Evolutionary conservation across 2,329 filamentous ascomycete species (phyloP).

Genomic region (Botryosphaeria dothidea): DNA sequence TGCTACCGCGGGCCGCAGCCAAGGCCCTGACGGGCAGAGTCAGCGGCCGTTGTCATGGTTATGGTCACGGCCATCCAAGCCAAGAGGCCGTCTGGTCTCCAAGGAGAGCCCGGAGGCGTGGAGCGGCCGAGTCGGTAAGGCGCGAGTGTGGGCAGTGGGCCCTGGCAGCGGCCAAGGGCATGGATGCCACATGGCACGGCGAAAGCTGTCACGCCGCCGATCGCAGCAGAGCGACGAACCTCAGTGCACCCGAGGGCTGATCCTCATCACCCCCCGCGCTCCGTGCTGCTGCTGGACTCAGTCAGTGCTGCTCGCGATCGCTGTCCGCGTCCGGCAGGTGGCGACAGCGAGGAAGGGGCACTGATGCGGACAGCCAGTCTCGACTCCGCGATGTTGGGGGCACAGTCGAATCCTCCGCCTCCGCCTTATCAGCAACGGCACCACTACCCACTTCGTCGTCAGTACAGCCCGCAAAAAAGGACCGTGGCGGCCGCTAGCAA

Average conservation of each 20-base stretch:
- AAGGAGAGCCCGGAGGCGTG: background rate
- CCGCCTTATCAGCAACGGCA: constrained; percentile 1
- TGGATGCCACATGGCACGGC: constrained; percentile 16
- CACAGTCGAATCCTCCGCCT: background rate
- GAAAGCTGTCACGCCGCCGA: background rate
- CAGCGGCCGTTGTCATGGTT: background rate
- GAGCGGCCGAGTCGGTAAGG: background rate
- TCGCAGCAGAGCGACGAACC: background rate
- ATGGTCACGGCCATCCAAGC: too few species aligned
- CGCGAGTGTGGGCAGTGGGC: background rate
- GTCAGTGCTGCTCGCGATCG: background rate
- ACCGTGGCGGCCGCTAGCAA: background rate
- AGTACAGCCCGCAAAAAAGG: background rate
- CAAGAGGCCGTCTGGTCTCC: background rate
- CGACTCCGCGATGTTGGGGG: background rate
- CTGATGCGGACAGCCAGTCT: background rate
- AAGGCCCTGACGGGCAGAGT: background rate
- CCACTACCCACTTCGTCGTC: background rate
- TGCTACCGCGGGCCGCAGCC: background rate
- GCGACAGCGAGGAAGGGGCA: background rate
- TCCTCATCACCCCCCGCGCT: constrained; percentile 4
- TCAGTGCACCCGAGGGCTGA: background rate
- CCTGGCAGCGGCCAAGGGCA: background rate
- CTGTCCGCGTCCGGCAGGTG: too few species aligned
- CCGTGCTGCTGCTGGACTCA: background rate